Conservation (phyloP, 768 basidiomycete genomes). For the Mrakia hoshinonis region DNA sequence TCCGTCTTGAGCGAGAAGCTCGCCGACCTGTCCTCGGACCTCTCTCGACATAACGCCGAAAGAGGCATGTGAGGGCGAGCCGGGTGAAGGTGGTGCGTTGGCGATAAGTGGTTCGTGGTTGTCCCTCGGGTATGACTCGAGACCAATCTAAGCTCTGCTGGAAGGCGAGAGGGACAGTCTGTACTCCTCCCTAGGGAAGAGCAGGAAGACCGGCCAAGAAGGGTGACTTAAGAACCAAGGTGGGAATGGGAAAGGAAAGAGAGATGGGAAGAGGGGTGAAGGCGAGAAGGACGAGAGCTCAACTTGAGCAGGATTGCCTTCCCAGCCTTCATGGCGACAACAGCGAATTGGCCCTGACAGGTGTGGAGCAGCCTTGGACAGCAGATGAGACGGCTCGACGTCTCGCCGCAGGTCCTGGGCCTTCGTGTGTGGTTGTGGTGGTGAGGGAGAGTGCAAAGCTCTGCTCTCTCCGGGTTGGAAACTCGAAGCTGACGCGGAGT, state of each 20-base stretch:
- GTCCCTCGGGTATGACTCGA: conserved; percentile 24
- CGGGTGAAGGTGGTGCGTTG: not conserved
- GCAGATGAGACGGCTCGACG: too few species aligned
- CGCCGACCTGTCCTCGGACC: not conserved
- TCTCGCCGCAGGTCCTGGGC: too few species aligned
- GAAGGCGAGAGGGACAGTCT: conserved; percentile 12
- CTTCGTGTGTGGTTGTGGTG: too few species aligned
- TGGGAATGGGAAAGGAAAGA: not conserved
- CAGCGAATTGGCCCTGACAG: not conserved
- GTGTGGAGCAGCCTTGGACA: too few species aligned
- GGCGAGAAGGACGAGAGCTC: not conserved
- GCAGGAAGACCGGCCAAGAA: conserved; percentile 2
- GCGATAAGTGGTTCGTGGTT: not conserved
- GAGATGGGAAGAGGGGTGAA: not conserved
- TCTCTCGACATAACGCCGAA: not conserved
- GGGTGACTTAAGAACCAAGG: conserved; percentile 22
- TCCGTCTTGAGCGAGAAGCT: too few species aligned
- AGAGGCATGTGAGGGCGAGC: not conserved
- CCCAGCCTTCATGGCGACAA: not conserved
- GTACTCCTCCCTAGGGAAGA: not conserved
- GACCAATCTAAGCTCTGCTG: conserved; percentile 12
- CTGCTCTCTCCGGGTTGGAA: too few species aligned
- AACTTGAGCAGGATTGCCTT: conserved; percentile 1
- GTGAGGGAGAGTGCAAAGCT: too few species aligned
- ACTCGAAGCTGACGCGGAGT: too few species aligned